Evolutionary conservation across 148 eudicot species (phyloP), one percentile per base, ranked within the genome.

Genomic region (Silene conica): DNA sequence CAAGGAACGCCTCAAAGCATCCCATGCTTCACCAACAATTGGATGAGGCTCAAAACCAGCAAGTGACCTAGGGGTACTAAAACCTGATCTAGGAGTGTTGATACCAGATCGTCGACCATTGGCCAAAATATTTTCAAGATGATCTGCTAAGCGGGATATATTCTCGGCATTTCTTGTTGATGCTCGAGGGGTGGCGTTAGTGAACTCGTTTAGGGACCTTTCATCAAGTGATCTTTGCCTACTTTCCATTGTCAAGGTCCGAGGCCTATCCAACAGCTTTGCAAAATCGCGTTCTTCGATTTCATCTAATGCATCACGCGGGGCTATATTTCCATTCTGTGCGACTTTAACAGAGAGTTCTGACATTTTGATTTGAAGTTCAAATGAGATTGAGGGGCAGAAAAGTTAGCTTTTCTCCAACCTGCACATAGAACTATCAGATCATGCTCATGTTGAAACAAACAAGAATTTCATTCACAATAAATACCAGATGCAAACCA

Each of bases 11-110:
- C 90, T 90, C 72, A 96, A 73, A 21, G 88, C 82, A 2, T 92
- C 96, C 99, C 99, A 96, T 57, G 99, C 99, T 78, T 92, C 95
- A 14, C 85, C 84, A 48, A 89, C 83, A 78, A 85, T 86, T 1
- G 97, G 92, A 75, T 89, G 88, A 50, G 91, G 85, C 76, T 88
- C 97, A 70, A 82, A 75, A 26, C 90, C 91, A 70, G 46, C 63
- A n/a, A 26, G 85, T 63, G 99, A 90, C 73, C 85, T 82, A 15
- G 96, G 94, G 23, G 87, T 79, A 72, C 76, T 80, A 21, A 67
- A 67, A 7, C 70, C 70, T 67, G 70, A 67, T 21, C 84, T 72
- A 0, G 86, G 86, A 22, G 97, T 89, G 73, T 82, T 88, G 70
- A 86, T 74, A 31, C 90, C 97, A 56, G 97, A 89, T 64, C 86